Evolutionary conservation across 2,329 filamentous ascomycete genomes (phyloP).

Genomic region (Fusarium vanettenii): DNA sequence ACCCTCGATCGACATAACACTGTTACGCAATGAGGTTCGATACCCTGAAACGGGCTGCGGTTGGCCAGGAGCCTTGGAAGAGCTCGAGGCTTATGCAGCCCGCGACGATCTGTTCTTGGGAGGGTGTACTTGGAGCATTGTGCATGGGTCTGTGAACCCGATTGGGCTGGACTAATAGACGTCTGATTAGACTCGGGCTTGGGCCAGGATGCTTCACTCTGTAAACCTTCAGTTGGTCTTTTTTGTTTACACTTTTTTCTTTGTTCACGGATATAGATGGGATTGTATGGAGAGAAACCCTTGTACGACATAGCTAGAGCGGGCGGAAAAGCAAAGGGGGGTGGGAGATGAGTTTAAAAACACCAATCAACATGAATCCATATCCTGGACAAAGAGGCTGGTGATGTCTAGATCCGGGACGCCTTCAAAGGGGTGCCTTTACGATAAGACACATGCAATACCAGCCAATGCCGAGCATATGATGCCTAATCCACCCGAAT

Average conservation of each 20-base stretch:
- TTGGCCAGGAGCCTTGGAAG: slow-evolving; percentile 11
- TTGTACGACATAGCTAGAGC: slow-evolving; percentile 42
- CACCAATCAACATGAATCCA: slow-evolving; percentile 16
- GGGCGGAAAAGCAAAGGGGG: slow-evolving; percentile 32
- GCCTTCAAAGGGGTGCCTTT: background rate
- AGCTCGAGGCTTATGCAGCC: slow-evolving; percentile 27
- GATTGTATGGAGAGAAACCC: slow-evolving; percentile 25
- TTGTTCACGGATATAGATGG: slow-evolving; percentile 39
- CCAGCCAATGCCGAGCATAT: slow-evolving; percentile 4
- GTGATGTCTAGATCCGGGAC: background rate
- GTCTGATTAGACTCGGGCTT: slow-evolving; percentile 44
- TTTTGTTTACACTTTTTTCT: slow-evolving; percentile 35
- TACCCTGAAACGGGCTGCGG: slow-evolving; percentile 39
- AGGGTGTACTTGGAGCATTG: slow-evolving; percentile 46
- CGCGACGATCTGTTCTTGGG: slow-evolving; percentile 41
- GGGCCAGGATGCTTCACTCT: slow-evolving; percentile 39
- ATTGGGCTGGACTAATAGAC: slow-evolving; percentile 46
- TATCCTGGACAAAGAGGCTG: slow-evolving; percentile 20
- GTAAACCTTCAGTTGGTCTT: slow-evolving; percentile 35
- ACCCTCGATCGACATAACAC: slow-evolving; percentile 27
- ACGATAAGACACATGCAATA: background rate
- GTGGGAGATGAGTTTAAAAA: background rate
- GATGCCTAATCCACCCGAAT: background rate
- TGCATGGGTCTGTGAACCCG: slow-evolving; percentile 40
- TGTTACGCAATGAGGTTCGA: slow-evolving; percentile 40